Evolutionary conservation across 2,329 filamentous ascomycete species (phyloP).

Genomic region (Fusarium begoniae): DNA sequence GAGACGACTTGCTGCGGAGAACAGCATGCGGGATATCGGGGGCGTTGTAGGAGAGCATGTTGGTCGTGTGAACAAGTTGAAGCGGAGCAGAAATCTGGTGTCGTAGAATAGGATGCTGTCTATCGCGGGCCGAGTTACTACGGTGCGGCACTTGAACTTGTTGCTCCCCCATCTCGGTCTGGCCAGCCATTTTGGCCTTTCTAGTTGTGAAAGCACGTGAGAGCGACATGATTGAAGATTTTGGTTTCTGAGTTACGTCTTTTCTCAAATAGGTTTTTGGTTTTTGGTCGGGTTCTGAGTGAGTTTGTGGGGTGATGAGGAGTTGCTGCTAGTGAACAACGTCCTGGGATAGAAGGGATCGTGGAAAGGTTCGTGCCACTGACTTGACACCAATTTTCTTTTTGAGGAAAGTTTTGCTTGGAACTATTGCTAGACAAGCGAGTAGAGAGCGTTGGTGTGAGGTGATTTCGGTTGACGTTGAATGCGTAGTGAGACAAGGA

Average conservation of each 20-base stretch:
- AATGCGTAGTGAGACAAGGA: constrained; percentile 39
- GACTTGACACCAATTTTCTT: constrained; percentile 23
- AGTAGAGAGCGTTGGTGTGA: constrained; percentile 16
- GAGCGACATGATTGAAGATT: constrained; percentile 58
- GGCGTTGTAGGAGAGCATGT: constrained; percentile 94
- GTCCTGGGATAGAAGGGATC: constrained; percentile 3
- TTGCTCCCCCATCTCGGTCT: constrained; percentile 55
- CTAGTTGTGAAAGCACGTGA: constrained; percentile 77
- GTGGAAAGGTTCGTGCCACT: constrained; percentile 31
- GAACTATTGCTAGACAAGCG: constrained; percentile 18
- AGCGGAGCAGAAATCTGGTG: constrained; percentile 87
- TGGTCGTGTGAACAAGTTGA: constrained; percentile 91
- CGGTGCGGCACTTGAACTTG: constrained; percentile 54
- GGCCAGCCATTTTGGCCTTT: constrained; percentile 62
- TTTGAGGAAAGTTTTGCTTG: constrained; percentile 21
- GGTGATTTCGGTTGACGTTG: constrained; percentile 12
- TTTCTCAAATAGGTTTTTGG: not conserved
- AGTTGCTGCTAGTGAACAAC: constrained; percentile 7
- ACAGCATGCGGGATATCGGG: constrained; percentile 74
- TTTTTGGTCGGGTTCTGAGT: constrained; percentile 16
- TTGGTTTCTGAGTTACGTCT: constrained; percentile 10
- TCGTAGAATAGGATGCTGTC: constrained; percentile 59
- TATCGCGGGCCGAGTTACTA: constrained; percentile 58
- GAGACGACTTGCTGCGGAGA: constrained; percentile 58
- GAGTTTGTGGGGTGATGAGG: not conserved